A percentile compares a stretch with the other conserved stretches of the same genome.
Conservation (phyloP, 495 filamentous ascomycete genomes). For the Acidomyces sp. region DNA sequence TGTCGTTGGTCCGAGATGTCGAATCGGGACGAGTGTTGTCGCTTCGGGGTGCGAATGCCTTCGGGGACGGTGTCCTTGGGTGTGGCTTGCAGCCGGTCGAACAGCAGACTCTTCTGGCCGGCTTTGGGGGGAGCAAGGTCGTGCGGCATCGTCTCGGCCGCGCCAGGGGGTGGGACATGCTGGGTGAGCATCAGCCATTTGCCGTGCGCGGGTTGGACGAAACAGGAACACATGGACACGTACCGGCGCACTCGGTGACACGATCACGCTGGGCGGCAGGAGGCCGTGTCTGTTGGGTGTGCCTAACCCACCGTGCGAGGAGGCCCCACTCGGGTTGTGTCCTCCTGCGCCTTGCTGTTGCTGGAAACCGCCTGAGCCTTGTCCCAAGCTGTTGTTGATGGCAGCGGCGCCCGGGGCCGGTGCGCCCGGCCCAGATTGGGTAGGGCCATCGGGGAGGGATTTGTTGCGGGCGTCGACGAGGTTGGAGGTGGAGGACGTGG, state of each 20-base stretch:
- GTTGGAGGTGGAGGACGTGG: slow-evolving; percentile 66
- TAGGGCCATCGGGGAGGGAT: slow-evolving; percentile 49
- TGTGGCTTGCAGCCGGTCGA: slow-evolving; percentile 80
- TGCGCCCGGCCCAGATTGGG: slow-evolving; percentile 10
- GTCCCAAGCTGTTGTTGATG: slow-evolving; percentile 6
- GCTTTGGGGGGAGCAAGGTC: slow-evolving; percentile 88
- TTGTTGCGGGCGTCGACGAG: slow-evolving; percentile 79
- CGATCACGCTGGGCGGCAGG: slow-evolving; percentile 77
- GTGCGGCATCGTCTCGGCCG: slow-evolving; percentile 94
- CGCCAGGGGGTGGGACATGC: slow-evolving; percentile 88
- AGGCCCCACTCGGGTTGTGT: slow-evolving; percentile 41
- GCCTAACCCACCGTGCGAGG: slow-evolving; percentile 36
- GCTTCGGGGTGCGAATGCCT: slow-evolving; percentile 84
- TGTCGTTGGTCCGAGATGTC: slow-evolving; percentile 87
- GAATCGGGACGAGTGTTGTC: slow-evolving; percentile 94
- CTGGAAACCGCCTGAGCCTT: background rate
- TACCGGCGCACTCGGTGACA: slow-evolving; percentile 91
- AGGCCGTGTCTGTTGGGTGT: slow-evolving; percentile 9
- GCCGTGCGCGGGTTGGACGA: too few species aligned
- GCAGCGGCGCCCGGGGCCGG: slow-evolving; percentile 7
- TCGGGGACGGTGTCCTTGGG: slow-evolving; percentile 85
- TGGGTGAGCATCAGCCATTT: slow-evolving; percentile 34
- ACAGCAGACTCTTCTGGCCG: slow-evolving; percentile 66
- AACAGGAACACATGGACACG: slow-evolving; percentile 29
- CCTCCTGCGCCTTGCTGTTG: slow-evolving; percentile 17